Conservation (phyloP, 495 filamentous ascomycete species). For the Penicillium daleae region DNA sequence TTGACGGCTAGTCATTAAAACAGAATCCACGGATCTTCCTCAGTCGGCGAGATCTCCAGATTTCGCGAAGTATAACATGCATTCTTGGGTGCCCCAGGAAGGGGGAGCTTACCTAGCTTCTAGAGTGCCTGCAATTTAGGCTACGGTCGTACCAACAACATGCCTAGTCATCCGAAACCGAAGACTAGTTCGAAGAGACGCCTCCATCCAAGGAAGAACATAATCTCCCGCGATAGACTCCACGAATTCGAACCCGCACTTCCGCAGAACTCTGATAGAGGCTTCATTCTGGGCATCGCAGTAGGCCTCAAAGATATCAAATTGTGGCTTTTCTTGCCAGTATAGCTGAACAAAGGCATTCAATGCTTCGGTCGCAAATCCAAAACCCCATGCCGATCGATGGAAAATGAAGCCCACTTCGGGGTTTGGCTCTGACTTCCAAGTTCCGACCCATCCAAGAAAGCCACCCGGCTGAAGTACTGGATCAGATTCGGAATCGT, state of each 20-base stretch:
- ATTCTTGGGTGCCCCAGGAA: too few relatives aligned
- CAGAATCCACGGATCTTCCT: too few relatives aligned
- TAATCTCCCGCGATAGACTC: constrained; percentile 24
- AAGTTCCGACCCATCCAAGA: constrained; percentile 20
- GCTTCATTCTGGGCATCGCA: constrained; percentile 26
- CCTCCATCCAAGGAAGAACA: constrained; percentile 27
- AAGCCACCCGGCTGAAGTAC: constrained; percentile 9
- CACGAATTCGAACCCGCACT: constrained; percentile 27
- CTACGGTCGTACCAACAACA: background rate
- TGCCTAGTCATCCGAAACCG: constrained; percentile 7
- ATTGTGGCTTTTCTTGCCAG: constrained; percentile 29
- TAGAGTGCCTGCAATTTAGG: too few relatives aligned
- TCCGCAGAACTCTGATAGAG: constrained; percentile 24
- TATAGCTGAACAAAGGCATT: constrained; percentile 29
- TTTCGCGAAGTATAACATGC: too few relatives aligned
- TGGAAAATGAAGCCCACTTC: constrained; percentile 38
- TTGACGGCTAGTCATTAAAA: too few relatives aligned
- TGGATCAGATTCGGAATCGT: background rate
- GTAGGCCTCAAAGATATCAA: constrained; percentile 21
- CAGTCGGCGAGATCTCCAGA: too few relatives aligned
- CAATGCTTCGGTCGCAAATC: constrained; percentile 39
- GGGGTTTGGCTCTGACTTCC: constrained; percentile 20
- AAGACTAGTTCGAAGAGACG: constrained; percentile 15
- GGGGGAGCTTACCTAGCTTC: too few relatives aligned
- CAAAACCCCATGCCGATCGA: constrained; percentile 32